Evolutionary conservation across 768 basidiomycete species (phyloP).

Genomic region (Brasilioporus rufonigricans): DNA sequence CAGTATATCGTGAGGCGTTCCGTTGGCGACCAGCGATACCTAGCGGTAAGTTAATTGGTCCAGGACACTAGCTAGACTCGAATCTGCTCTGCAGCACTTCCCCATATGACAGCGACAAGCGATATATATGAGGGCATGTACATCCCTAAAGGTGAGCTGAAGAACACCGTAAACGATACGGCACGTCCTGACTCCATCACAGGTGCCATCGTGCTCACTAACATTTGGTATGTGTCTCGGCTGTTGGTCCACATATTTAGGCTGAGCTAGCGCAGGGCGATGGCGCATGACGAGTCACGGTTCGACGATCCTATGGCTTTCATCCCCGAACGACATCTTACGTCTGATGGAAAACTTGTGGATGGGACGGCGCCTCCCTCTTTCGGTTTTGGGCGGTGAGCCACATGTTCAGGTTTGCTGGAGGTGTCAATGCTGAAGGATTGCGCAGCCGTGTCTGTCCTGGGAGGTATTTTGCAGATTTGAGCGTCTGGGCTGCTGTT

Average conservation of each 20-base stretch:
- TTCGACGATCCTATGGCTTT: constrained; percentile 54
- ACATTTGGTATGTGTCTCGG: constrained; percentile 21
- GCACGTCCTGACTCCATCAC: neutral
- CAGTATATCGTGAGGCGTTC: constrained; percentile 29
- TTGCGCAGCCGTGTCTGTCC: constrained; percentile 30
- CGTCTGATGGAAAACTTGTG: constrained; percentile 11
- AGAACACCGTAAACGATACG: neutral
- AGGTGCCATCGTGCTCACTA: constrained; percentile 25
- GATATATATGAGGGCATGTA: constrained; percentile 32
- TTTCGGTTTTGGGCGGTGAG: constrained; percentile 31
- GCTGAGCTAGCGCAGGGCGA: constrained; percentile 33
- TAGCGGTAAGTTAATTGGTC: constrained; percentile 18
- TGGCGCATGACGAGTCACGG: constrained; percentile 46
- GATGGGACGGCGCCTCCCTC: neutral
- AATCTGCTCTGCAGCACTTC: constrained; percentile 14
- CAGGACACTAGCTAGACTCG: neutral
- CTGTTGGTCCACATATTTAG: neutral
- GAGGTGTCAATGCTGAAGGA: neutral
- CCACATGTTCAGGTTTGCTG: neutral
- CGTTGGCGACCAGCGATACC: constrained; percentile 33
- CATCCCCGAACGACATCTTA: constrained; percentile 55
- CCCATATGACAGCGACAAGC: constrained; percentile 21
- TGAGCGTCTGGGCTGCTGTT: constrained; percentile 32
- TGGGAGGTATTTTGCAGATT: constrained; percentile 34
- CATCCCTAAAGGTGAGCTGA: constrained; percentile 26